Evolutionary conservation across 192 early-diverging fungal species (phyloP).

Genomic region (Mortierella hygrophila): DNA sequence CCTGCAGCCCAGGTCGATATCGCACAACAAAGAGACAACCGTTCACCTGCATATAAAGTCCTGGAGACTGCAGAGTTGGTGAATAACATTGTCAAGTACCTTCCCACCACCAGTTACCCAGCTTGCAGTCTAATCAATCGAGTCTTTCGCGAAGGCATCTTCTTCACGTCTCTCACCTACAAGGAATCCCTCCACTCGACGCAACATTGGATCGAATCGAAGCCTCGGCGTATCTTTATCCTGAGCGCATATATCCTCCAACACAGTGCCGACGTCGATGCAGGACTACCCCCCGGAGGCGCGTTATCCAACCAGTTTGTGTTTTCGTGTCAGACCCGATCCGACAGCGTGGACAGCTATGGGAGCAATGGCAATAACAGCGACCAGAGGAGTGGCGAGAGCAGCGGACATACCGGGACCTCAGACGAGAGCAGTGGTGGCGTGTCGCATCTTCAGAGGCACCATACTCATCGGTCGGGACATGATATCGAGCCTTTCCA

Average conservation of each 20-base stretch:
- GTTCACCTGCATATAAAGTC: background rate
- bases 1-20: background rate
- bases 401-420: background rate
- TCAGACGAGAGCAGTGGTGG: background rate
- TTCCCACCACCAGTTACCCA: background rate
- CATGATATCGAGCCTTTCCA: background rate
- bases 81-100: background rate
- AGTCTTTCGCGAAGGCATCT: background rate
- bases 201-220: background rate
- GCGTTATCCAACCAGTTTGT: slow-evolving; percentile 11
- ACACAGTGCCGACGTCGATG: slow-evolving; percentile 4
- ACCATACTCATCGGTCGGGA: slow-evolving; percentile 16
- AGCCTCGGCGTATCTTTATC: slow-evolving; percentile 8
- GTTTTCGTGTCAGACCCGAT: slow-evolving; percentile 29
- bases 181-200: too few species aligned
- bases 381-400: background rate
- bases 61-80: slow-evolving; percentile 6
- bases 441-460: background rate
- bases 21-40: background rate
- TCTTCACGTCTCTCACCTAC: background rate
- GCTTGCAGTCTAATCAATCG: background rate
- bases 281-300: background rate
- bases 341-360: slow-evolving; percentile 3
- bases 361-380: slow-evolving; percentile 11
- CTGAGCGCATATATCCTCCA: slow-evolving; percentile 23